Evolutionary conservation across 2,329 filamentous ascomycete genomes (phyloP), one percentile per base, ranked within the genome.

Genomic region (Fusarium drepaniforme): DNA sequence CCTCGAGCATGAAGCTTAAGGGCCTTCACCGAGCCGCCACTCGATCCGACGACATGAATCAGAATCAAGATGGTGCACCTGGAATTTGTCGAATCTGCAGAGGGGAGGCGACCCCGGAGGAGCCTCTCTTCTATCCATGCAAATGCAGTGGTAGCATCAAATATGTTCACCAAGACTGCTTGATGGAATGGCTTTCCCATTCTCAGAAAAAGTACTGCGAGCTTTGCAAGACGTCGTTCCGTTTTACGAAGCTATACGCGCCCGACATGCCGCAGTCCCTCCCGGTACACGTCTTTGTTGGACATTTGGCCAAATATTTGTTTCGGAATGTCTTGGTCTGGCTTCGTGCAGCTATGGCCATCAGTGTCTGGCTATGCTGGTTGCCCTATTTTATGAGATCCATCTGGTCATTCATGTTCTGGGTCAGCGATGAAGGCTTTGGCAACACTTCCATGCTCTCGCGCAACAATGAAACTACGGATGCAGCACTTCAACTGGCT

Each of bases 171-270:
- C 97, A 99, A 84, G 94, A 97, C 82, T 99, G 97, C 83, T 86
- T 99, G 84, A 98, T 99, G 93, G 96, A 98, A 84, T 99, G 97
- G 97, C 88, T 99, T 25, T 96, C 95, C 60, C 97, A 99, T 84
- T 98, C 97, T 2, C 96, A 99, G 83, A 99, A 99, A 90, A 98
- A 98, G 84, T 94, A 99, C 87, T 99, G 97, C 88, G 97, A 99
- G 86, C 92, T 99, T 40, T 99, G 97, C 91, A 99, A 99, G 86
- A 99, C 97, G 3, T 93, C 96, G 0, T 99, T 98, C 81, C 94
- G 95, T 71, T 99, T 99, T 86, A 99, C 97, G 64, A 99, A 99
- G 84, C 90, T 99, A 44, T 99, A 99, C 86, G 92, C 96, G 72
- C 95, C 95, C 5, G 90, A 96, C 80, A 99, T 99, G 97, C 97